Base-by-base conservation (phyloP, 148 eudicot species). In the Mesembryanthemum crystallinum region DNA sequence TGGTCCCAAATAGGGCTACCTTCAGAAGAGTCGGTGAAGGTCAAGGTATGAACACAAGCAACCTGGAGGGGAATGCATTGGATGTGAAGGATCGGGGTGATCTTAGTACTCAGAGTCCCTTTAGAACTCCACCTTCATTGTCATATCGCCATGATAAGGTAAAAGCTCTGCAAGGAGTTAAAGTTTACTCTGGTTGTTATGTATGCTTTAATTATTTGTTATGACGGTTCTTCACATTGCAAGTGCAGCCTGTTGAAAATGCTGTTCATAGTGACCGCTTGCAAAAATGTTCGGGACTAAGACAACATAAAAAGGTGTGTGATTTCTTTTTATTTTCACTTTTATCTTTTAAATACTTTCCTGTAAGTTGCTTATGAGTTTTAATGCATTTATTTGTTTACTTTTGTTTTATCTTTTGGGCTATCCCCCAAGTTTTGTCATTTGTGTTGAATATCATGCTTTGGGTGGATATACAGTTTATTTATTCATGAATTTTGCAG, bases 41-140 rank as follows among this genome's bases (percentile, higher is more conserved):
- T 45, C 72, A 73, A 66, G 81, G 71, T 74, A 57, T 33, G 14
- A 67, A 33, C 64, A 66, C 45, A 23, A 71, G 76, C 79, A 82
- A 45, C 47, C 79, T 67, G 14, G 79, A 72, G 61, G 86, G 78
- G 47, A 79, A 54, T 78, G 29, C 47, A 12, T 49, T 43, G 43
- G 80, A 79, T 52, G 79, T 67, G 37, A 66, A 74, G 64, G 76
- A 73, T 43, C 73, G 80, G 73, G 84, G 71, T 49, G 71, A 71
- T 64, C 47, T 60, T 13, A 64, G 77, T 76, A 71, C 73, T 62
- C 96, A 85, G 77, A 92, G 94, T 78, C 92, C 97, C 73, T 95
- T 87, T 63, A 80, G 69, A 71, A 92, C 99, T 74, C 99, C 99
- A 67, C 96, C 94, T 52, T 92, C 98, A 68, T 82, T 94, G 61